These are phyloP conservation scores for Marasmius tenuissimus DNA, from an alignment of 1,284 basidiomycete genomes.

Conservation along the genomic window DNA sequence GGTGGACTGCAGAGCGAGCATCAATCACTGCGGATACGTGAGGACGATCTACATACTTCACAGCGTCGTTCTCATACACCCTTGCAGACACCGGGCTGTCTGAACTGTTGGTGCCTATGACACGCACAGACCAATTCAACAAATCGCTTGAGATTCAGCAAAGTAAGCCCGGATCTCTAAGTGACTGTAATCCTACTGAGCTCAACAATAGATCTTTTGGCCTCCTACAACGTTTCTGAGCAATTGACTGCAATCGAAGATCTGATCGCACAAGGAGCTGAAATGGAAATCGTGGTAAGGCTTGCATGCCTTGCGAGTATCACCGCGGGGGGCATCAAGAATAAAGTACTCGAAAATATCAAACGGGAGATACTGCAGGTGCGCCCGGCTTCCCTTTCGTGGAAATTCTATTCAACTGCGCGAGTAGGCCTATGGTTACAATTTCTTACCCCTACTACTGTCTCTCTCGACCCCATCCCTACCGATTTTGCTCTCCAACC, in stretches of 20 bases:
- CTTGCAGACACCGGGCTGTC: slow-evolving; percentile 86
- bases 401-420: slow-evolving; percentile 10
- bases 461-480: slow-evolving; percentile 76
- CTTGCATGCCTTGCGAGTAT: slow-evolving; percentile 86
- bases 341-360: slow-evolving; percentile 83
- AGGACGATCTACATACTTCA: slow-evolving; percentile 16
- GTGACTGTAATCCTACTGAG: slow-evolving; percentile 7
- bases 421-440: slow-evolving; percentile 88
- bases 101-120: slow-evolving; percentile 86
- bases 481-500: slow-evolving; percentile 62
- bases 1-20: slow-evolving; percentile 92
- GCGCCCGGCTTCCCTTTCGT: slow-evolving; percentile 18
- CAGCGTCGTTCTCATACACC: slow-evolving; percentile 9
- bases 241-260: slow-evolving; percentile 87
- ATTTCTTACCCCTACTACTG: slow-evolving; percentile 83
- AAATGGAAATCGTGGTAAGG: slow-evolving; percentile 76
- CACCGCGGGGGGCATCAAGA: slow-evolving; percentile 84
- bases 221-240: slow-evolving; percentile 78
- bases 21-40: slow-evolving; percentile 85
- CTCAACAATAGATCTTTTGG: slow-evolving; percentile 72
- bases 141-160: slow-evolving; percentile 95
- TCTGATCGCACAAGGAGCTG: slow-evolving; percentile 81
- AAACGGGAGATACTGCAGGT: slow-evolving; percentile 93
- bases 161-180: slow-evolving; percentile 50
- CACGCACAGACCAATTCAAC: slow-evolving; percentile 89